Evolutionary conservation across 805 yeast genomes (phyloP).

Genomic region (Wickerhamomyces silvicola): DNA sequence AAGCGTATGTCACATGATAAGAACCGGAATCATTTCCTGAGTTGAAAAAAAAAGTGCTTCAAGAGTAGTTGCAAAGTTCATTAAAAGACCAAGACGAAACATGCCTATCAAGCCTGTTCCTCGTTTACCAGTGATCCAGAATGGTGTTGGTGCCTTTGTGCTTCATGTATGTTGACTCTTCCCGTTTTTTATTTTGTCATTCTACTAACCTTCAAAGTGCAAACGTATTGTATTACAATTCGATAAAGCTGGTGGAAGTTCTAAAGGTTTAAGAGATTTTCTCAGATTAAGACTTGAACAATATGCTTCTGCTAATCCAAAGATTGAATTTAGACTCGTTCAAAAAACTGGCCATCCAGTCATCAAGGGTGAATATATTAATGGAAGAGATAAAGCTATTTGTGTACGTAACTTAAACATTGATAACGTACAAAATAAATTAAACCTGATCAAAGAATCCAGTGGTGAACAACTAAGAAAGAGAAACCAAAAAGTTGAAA

Average conservation of each 20-base stretch:
- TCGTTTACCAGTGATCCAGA: constrained; percentile 55
- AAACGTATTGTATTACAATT: constrained; percentile 67
- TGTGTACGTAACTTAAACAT: constrained; percentile 71
- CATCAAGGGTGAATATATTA: constrained; percentile 49
- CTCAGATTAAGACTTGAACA: constrained; percentile 44
- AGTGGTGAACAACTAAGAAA: constrained; percentile 58
- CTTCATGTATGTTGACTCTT: constrained; percentile 33
- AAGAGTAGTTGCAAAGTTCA: background rate
- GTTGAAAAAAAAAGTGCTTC: constrained; percentile 1
- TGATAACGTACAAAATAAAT: constrained; percentile 55
- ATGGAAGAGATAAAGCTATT: constrained; percentile 46
- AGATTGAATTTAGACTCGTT: constrained; percentile 63
- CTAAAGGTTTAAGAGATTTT: constrained; percentile 73
- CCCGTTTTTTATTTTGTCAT: background rate
- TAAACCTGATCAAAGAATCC: constrained; percentile 57
- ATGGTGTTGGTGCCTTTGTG: constrained; percentile 71
- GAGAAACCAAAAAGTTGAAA: constrained; percentile 71
- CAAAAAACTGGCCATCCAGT: constrained; percentile 82
- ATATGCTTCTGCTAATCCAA: constrained; percentile 56
- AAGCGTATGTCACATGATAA: too few species aligned
- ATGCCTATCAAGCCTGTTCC: constrained; percentile 58
- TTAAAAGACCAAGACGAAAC: background rate
- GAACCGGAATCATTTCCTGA: too few species aligned
- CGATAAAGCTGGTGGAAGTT: constrained; percentile 96
- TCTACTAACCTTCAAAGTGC: constrained; percentile 35